phyloP scores from a whole-genome alignment of 2,329 filamentous ascomycete species.

The Aureobasidium leucospermi region DNA sequence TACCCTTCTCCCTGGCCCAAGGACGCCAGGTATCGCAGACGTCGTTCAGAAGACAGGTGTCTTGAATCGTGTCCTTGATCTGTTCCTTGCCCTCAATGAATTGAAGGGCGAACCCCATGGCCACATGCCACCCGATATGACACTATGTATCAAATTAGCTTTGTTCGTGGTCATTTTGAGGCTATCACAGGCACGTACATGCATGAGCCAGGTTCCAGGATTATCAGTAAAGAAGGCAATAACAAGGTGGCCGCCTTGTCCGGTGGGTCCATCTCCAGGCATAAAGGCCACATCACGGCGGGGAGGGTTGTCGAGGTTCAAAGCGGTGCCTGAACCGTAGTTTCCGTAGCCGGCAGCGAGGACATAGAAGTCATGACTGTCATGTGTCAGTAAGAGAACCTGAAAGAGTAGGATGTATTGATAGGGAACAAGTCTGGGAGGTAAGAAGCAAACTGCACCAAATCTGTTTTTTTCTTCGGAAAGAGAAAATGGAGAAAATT shows the following conservation, averaged over 20 bases:
- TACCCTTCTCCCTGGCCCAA: constrained; percentile 17
- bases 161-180: too few species aligned
- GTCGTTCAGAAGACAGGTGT: constrained; percentile 19
- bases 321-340: constrained; percentile 24
- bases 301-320: constrained; percentile 28
- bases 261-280: constrained; percentile 19
- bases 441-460: too few species aligned
- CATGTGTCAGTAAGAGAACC: not conserved
- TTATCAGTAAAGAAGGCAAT: constrained; percentile 29
- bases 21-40: constrained; percentile 20
- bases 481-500: too few species aligned
- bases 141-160: constrained; percentile 6
- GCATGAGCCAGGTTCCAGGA: constrained; percentile 26
- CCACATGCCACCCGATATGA: constrained; percentile 27
- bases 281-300: constrained; percentile 28
- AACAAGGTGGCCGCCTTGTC: constrained; percentile 24
- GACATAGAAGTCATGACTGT: constrained; percentile 41
- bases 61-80: constrained; percentile 14
- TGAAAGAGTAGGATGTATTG: too few species aligned
- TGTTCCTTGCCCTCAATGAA: constrained; percentile 19
- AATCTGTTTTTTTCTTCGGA: too few species aligned
- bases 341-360: constrained; percentile 30
- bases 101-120: constrained; percentile 25
- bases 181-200: not conserved
- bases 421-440: too few species aligned